A percentile compares a stretch with the other conserved stretches of the same genome.
Evolutionary conservation across 148 eudicot genomes (phyloP).

Genomic region (Rhododendron henanense): DNA sequence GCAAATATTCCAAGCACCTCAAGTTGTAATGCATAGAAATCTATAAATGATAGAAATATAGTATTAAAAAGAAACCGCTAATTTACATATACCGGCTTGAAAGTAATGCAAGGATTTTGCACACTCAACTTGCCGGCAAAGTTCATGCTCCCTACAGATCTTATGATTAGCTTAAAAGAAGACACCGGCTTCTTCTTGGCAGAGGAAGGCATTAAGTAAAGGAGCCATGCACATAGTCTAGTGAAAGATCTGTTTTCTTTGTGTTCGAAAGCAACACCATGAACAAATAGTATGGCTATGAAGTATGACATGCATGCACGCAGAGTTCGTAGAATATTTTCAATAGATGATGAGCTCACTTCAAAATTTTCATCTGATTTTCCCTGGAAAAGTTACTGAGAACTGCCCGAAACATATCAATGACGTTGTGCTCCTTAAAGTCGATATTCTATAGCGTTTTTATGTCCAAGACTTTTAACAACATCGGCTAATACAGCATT

Average conservation of each 20-base stretch:
- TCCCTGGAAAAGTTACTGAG: slow-evolving; percentile 67
- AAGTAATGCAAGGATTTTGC: background rate
- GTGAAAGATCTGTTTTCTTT: background rate
- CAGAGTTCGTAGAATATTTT: background rate
- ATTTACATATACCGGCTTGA: background rate
- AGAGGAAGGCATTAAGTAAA: background rate
- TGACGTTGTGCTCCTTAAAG: slow-evolving; percentile 81
- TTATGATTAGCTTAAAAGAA: background rate
- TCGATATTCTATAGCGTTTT: too few relatives aligned
- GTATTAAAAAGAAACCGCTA: background rate
- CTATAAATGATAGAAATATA: background rate
- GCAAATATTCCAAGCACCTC: background rate
- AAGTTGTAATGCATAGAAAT: background rate
- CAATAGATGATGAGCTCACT: slow-evolving; percentile 43
- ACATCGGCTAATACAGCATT: too few relatives aligned
- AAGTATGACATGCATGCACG: background rate
- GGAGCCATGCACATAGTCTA: background rate
- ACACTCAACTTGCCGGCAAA: background rate
- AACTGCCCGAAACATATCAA: slow-evolving; percentile 90
- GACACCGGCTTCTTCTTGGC: too few relatives aligned
- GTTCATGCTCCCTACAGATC: background rate
- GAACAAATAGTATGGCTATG: background rate
- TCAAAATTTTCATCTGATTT: slow-evolving; percentile 80
- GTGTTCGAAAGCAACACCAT: background rate
- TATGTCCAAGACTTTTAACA: too few relatives aligned